A percentile compares a stretch with the other conserved stretches of the same genome.
phyloP scores from a whole-genome alignment of 2,329 filamentous ascomycete species.

The Ophiostoma montium region DNA sequence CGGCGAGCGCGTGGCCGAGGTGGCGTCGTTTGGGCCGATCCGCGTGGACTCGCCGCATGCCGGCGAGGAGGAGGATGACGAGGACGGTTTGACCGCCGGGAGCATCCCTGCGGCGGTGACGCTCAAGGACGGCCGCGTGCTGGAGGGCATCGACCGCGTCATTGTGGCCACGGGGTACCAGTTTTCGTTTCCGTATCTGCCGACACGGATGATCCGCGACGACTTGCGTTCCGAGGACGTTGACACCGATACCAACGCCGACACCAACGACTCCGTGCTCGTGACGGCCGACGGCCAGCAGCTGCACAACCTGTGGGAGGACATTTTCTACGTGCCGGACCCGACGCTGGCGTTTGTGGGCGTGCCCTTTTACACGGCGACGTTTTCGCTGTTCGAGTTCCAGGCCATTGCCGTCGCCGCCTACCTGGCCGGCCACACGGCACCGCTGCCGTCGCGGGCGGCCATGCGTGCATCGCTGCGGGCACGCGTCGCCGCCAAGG shows the following conservation, averaged over 20 bases:
- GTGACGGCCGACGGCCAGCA: conserved; percentile 31
- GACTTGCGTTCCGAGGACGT: conserved; percentile 17
- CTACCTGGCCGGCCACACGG: conserved; percentile 35
- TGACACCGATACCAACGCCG: conserved; percentile 26
- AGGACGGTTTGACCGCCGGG: conserved; percentile 12
- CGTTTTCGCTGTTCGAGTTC: conserved; percentile 57
- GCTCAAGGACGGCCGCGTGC: conserved; percentile 35
- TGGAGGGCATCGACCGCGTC: conserved; percentile 45
- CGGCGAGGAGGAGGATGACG: conserved; percentile 3
- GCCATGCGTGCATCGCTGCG: conserved; percentile 24
- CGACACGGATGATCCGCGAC: conserved; percentile 27
- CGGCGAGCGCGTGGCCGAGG: conserved; percentile 35
- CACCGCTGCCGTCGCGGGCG: conserved; percentile 27
- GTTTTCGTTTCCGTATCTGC: conserved; percentile 38
- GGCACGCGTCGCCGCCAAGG: conserved; percentile 17
- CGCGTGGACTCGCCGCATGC: neutral
- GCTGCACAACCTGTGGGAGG: conserved; percentile 42
- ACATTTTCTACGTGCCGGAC: conserved; percentile 58
- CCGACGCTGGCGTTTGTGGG: conserved; percentile 50
- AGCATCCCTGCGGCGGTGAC: conserved; percentile 35
- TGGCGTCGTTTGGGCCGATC: conserved; percentile 27
- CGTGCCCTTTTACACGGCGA: conserved; percentile 50
- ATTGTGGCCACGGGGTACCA: conserved; percentile 54
- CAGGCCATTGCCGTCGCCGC: conserved; percentile 49
- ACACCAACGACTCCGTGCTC: conserved; percentile 29